Conservation (phyloP, 345 rosid genomes). For the Citrus medica region DNA sequence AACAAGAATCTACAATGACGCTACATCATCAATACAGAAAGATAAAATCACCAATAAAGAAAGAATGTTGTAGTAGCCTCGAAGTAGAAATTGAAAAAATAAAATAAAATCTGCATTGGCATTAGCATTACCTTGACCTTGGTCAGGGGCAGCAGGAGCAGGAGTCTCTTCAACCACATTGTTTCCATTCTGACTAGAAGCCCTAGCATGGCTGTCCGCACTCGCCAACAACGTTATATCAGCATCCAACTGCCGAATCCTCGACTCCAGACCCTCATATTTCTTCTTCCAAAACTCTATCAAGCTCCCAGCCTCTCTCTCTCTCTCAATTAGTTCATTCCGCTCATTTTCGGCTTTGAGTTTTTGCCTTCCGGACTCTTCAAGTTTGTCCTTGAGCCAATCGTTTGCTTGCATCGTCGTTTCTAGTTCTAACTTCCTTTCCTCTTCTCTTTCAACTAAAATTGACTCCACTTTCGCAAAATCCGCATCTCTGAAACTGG, state of each 20-base stretch:
- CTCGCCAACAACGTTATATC: background rate
- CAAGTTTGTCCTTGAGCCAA: background rate
- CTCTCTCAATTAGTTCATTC: background rate
- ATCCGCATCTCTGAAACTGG: slow-evolving; percentile 2
- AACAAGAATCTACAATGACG: background rate
- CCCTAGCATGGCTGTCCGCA: background rate
- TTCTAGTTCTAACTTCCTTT: slow-evolving; percentile 10
- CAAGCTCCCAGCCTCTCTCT: slow-evolving; percentile 11
- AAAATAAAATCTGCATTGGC: too few species aligned
- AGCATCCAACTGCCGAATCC: slow-evolving; percentile 20
- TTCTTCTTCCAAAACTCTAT: slow-evolving; percentile 7
- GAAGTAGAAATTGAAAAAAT: too few species aligned
- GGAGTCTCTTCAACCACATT: background rate
- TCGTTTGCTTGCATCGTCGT: background rate
- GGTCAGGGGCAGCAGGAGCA: too few species aligned
- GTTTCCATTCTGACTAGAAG: background rate
- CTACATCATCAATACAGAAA: background rate
- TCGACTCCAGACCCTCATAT: slow-evolving; percentile 12
- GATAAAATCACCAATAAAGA: background rate
- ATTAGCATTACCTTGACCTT: too few species aligned
- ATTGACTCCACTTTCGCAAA: slow-evolving; percentile 11
- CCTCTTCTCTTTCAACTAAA: slow-evolving; percentile 11
- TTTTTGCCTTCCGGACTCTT: background rate
- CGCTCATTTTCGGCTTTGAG: background rate
- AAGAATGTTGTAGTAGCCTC: too few species aligned